Base-by-base conservation (phyloP, 1,284 basidiomycete genomes). In the Pseudozyma hubeiensis region DNA sequence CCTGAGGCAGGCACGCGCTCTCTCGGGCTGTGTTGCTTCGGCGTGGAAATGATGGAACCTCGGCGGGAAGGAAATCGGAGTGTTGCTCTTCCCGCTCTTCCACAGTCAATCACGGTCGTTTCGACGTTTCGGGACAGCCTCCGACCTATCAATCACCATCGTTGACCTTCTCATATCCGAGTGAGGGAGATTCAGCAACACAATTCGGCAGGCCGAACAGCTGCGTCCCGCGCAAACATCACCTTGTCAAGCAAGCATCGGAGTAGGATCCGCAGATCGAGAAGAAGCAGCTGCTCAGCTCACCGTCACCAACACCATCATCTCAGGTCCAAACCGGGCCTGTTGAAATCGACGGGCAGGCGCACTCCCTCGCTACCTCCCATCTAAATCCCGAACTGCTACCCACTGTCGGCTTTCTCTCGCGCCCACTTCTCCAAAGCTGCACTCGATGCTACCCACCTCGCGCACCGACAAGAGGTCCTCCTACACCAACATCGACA, bases 401-500 rank as follows among this genome's bases (percentile, higher is more conserved):
- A 9, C 7, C 31, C 14, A 9, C 17, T 14, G n/a, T 33, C 52
- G 41, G 30, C 19, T 1, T 35, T 35, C 19, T 37, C 14, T 16
- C 50, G 17, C 34, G 48, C 48, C n/a, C 19, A 43, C 40, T 33
- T 44, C 52, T 44, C 52, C 35, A 24, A 45, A 50, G 30, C 48
- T 53, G 53, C 57, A 52, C 68, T 61, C 58, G 51, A 71, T 71
- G 68, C 68, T 65, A 45, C 60, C 69, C 51, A 53, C 54, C 62
- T 66, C 64, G 48, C 63, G 59, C 62, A 64, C 17, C 40, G 57
- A 70, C 62, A 73, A 73, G 52, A 56, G 64, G 47, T 61, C 65
- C 37, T 65, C 57, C 52, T 64, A 62, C 55, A 48, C 62, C 29
- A 53, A 53, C 44, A 50, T 74, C 66, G 29, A 66, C 46, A 48